Conservation (phyloP, 2,329 filamentous ascomycete genomes). For the Colletotrichum kahawae region DNA sequence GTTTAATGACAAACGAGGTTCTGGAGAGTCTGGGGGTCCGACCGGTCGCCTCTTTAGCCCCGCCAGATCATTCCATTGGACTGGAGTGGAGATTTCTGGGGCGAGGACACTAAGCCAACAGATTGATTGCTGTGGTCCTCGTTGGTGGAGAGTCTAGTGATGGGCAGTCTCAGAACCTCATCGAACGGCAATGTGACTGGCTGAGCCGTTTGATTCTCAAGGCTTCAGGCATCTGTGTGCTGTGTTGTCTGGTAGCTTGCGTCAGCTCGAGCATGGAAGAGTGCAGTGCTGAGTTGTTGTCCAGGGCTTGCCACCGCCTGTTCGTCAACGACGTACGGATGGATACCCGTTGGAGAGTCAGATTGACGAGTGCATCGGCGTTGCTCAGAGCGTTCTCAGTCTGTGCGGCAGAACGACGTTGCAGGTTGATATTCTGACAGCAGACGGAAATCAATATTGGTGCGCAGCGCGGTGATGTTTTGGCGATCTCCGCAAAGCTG, state of each 20-base stretch:
- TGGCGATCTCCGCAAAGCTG: background rate
- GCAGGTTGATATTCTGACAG: background rate
- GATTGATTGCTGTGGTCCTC: constrained; percentile 4
- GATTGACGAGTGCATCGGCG: background rate
- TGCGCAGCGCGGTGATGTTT: background rate
- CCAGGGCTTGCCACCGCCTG: background rate
- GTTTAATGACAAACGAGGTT: background rate
- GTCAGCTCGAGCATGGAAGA: background rate
- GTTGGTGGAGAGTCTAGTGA: background rate
- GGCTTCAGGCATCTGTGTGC: background rate
- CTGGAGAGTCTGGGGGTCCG: constrained; percentile 1
- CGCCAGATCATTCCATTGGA: constrained; percentile 3
- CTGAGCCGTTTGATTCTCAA: background rate
- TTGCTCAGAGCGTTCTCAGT: background rate
- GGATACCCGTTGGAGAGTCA: background rate
- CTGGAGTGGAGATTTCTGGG: constrained; percentile 4
- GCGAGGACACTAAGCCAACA: background rate
- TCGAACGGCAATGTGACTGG: background rate
- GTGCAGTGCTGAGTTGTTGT: background rate
- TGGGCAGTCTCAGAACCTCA: background rate
- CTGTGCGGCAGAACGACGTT: background rate
- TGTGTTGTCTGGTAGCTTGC: background rate
- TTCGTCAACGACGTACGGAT: background rate
- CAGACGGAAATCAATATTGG: background rate
- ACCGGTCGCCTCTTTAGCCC: background rate